These are phyloP conservation scores for Neophaeococcomyces aloes DNA, from an alignment of 2,329 filamentous ascomycete genomes.

Conservation along the genomic window DNA sequence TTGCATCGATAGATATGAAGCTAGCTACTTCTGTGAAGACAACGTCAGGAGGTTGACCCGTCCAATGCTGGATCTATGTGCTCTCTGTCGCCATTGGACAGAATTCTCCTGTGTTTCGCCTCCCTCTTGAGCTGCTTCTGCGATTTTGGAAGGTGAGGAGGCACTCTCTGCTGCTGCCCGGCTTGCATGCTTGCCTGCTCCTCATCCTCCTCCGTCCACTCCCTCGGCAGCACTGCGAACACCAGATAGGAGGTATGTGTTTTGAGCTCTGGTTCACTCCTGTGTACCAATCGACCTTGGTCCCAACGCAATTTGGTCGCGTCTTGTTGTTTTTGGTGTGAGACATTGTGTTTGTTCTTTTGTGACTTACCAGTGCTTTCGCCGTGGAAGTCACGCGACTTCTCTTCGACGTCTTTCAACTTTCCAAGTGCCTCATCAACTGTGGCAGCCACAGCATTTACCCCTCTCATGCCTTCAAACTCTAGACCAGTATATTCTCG, in stretches of 20 bases:
- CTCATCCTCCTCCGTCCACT: slow-evolving; percentile 80
- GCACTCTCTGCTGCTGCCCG: too few species aligned
- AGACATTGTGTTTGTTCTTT: slow-evolving; percentile 13
- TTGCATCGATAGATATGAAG: too few species aligned
- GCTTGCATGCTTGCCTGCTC: slow-evolving; percentile 25
- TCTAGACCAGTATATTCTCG: slow-evolving; percentile 70
- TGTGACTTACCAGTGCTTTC: slow-evolving; percentile 21
- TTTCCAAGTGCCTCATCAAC: slow-evolving; percentile 70
- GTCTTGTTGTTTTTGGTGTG: slow-evolving; percentile 16
- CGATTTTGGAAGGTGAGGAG: too few species aligned
- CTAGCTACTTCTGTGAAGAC: too few species aligned
- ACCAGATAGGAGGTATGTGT: slow-evolving; percentile 95
- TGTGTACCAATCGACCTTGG: slow-evolving; percentile 66
- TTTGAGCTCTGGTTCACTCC: slow-evolving; percentile 80
- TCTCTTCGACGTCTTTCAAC: slow-evolving; percentile 61
- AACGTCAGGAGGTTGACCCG: too few species aligned
- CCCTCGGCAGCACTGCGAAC: slow-evolving; percentile 78
- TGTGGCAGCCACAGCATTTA: slow-evolving; percentile 58
- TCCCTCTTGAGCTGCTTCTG: too few species aligned
- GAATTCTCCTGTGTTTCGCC: too few species aligned
- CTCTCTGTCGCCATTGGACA: too few species aligned
- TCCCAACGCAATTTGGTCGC: slow-evolving; percentile 51
- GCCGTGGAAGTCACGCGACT: slow-evolving; percentile 54
- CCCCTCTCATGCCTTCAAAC: slow-evolving; percentile 55
- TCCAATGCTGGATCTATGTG: too few species aligned